Base-by-base conservation (phyloP, 2,329 filamentous ascomycete species). In the Botryotinia calthae region DNA sequence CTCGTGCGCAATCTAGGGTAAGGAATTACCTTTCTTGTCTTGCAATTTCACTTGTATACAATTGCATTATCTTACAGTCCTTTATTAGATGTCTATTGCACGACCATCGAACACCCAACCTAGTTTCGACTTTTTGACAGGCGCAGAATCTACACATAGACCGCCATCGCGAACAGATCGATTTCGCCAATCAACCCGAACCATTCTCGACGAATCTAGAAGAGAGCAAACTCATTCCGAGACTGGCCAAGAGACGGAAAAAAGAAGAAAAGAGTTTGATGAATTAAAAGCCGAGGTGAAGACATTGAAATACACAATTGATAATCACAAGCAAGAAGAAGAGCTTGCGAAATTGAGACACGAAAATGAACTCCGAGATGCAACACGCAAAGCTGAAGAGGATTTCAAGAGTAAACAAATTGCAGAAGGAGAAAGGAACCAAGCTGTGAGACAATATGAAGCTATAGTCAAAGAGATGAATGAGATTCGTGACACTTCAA, bases 271-370 rank as follows among this genome's bases (percentile, higher is more conserved):
- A 44, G 78, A 75, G 80, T 81, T 91, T 88, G 95, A 98, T 79
- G 91, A 95, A 76, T 86, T 98, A 40, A 95, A 95, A 79, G 93
- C 95, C 2, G 94, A 98, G 82, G 86, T 98, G 59, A 96, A 95
- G 75, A 93, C 94, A 0, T 85, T 98, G 68, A 91, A 91, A 75
- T 99, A 98, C 83, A 93, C 95, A 73, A 87, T 97, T 76, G 93
- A 94, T 79, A 95, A 93, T 28, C 85, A 93, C 70, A 95, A 95
- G 78, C 93, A 97, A 77, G 95, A 98, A 79, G 91, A 93, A 77
- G 94, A 97, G 73, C 88, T 98, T 78, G 85, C 90, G 65, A 87
- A 89, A 16, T 86, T 97, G 25, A 90, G 93, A 75, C 92, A 96
- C 77, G 91, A 94, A 76, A 92, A 93, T 78, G 95, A 97, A 79